Conservation (phyloP, 345 rosid genomes). For the Camelina sativa region DNA sequence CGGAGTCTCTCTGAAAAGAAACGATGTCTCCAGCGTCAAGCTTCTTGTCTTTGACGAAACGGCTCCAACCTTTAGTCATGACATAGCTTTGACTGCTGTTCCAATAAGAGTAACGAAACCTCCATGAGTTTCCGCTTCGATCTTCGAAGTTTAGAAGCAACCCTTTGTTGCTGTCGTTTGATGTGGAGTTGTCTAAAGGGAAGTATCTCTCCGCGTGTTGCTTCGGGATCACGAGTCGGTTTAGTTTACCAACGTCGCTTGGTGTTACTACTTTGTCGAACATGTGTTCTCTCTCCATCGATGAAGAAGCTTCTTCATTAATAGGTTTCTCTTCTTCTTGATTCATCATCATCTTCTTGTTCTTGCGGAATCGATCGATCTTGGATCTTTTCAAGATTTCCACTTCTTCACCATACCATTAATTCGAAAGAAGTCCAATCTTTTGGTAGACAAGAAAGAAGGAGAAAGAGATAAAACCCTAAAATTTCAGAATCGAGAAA, state of each 20-base stretch:
- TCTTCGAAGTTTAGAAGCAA: conserved; percentile 89
- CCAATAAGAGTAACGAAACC: conserved; percentile 94
- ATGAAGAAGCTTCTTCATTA: conserved; percentile 34
- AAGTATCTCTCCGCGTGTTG: conserved; percentile 86
- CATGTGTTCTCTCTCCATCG: conserved; percentile 60
- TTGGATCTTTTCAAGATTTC: conserved; percentile 22
- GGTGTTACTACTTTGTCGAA: conserved; percentile 89
- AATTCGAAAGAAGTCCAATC: background rate
- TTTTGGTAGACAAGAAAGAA: conserved; percentile 21
- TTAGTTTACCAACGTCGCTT: conserved; percentile 85
- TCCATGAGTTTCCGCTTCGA: conserved; percentile 73
- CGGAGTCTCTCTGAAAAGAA: conserved; percentile 73
- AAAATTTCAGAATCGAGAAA: conserved; percentile 23
- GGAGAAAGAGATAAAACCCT: conserved; percentile 36
- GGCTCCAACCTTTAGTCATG: conserved; percentile 98
- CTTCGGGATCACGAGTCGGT: conserved; percentile 79
- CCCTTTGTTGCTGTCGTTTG: conserved; percentile 61
- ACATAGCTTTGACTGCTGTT: conserved; percentile 97
- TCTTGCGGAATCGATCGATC: background rate
- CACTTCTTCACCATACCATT: background rate
- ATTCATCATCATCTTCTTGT: conserved; percentile 49
- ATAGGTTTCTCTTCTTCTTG: conserved; percentile 43
- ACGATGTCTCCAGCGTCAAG: conserved; percentile 91
- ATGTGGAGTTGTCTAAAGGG: conserved; percentile 55
- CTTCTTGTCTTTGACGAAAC: conserved; percentile 96